These are phyloP conservation scores for Rubus idaeus DNA, from an alignment of 306 rosid genomes.

Conservation along the genomic window DNA sequence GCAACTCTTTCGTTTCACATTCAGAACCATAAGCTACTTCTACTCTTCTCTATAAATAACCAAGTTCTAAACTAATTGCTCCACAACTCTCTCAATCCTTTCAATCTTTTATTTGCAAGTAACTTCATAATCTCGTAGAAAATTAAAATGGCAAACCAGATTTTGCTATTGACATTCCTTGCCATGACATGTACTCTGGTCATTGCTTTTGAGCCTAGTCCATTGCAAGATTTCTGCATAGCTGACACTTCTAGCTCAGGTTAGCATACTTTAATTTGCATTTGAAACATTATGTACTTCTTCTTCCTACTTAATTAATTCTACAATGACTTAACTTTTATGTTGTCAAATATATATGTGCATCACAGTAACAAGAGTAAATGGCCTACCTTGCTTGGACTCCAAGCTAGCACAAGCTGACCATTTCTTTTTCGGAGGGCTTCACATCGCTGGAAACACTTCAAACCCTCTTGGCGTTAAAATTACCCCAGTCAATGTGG, in stretches of 20 bases:
- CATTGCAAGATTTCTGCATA: no score
- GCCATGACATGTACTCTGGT: constrained; percentile 5
- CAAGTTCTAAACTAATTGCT: neutral
- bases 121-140: neutral
- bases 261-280: no score
- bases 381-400: constrained; percentile 8
- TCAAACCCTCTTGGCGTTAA: constrained; percentile 1
- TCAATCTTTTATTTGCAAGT: neutral
- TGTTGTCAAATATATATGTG: neutral
- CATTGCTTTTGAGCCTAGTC: constrained; percentile 3
- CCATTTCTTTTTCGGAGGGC: constrained; percentile 5
- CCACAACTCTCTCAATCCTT: neutral
- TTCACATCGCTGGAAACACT: constrained; percentile 6
- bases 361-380: neutral
- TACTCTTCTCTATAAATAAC: neutral
- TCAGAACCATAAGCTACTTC: neutral
- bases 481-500: constrained; percentile 3
- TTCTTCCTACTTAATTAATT: no score
- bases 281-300: no score
- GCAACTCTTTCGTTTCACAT: neutral
- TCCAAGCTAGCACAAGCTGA: constrained; percentile 8
- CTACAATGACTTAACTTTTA: no score
- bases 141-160: neutral
- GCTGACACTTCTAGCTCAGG: no score
- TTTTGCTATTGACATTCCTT: neutral